phyloP scores from a whole-genome alignment of 805 yeast genomes.

The Kazachstania martiniae region DNA sequence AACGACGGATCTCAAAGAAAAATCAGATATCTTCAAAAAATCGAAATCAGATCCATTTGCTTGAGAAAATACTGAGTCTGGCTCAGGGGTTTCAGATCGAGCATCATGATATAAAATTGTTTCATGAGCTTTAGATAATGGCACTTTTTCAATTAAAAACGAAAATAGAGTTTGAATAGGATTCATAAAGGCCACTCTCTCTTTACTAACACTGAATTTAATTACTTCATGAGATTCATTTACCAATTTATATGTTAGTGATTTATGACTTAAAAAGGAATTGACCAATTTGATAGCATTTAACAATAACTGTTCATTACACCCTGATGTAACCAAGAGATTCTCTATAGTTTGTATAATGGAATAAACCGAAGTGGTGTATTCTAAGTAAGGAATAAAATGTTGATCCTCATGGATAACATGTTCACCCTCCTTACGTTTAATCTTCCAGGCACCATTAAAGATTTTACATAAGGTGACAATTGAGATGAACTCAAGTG shows the following conservation, averaged over 20 bases:
- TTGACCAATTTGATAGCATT: slow-evolving; percentile 30
- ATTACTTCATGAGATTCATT: slow-evolving; percentile 21
- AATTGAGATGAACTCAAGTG: slow-evolving; percentile 32
- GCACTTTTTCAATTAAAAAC: slow-evolving; percentile 22
- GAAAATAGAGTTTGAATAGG: slow-evolving; percentile 52
- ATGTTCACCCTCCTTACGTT: slow-evolving; percentile 57
- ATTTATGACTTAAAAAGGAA: slow-evolving; percentile 22
- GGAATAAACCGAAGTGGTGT: slow-evolving; percentile 34
- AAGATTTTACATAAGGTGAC: slow-evolving; percentile 40
- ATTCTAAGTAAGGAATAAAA: slow-evolving; percentile 40
- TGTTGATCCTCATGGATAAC: slow-evolving; percentile 47
- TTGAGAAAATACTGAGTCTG: no score
- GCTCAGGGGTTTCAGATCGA: slow-evolving; percentile 1
- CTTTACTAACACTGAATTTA: slow-evolving; percentile 35
- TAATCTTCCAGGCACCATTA: slow-evolving; percentile 47
- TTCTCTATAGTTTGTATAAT: slow-evolving; percentile 32
- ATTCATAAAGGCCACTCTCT: slow-evolving; percentile 45
- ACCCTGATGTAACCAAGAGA: slow-evolving; percentile 11
- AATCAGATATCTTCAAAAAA: slow-evolving; percentile 41
- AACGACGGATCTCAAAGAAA: slow-evolving; percentile 49
- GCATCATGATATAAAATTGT: slow-evolving; percentile 11
- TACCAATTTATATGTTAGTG: slow-evolving; percentile 16
- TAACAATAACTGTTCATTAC: slow-evolving; percentile 8
- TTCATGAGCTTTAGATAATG: slow-evolving; percentile 14
- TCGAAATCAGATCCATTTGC: slow-evolving; percentile 26